phyloP scores from a whole-genome alignment of 345 rosid genomes.

The Cardamine resedifolia region DNA sequence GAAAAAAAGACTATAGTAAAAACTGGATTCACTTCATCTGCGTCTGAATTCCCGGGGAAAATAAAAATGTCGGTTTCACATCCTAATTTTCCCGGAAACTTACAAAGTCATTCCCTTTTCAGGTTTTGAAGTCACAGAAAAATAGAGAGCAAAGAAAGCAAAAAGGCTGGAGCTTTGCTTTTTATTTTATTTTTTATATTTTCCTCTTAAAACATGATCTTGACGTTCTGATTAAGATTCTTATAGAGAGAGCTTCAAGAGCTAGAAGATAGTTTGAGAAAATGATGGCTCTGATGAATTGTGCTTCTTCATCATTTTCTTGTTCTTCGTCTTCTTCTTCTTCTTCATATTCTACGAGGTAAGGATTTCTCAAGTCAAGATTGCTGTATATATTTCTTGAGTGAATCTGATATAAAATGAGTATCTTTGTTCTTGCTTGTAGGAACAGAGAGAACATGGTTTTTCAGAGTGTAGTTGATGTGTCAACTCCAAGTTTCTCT shows the following conservation, averaged over 20 bases:
- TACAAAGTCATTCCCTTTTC: slow-evolving; percentile 24
- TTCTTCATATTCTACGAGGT: slow-evolving; percentile 42
- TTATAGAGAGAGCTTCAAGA: slow-evolving; percentile 6
- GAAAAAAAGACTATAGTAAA: slow-evolving; percentile 25
- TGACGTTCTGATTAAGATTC: slow-evolving; percentile 1
- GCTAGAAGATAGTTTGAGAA: neutral
- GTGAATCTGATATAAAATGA: neutral
- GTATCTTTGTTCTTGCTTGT: neutral
- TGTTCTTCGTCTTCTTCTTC: slow-evolving; percentile 48
- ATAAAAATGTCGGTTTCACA: slow-evolving; percentile 37
- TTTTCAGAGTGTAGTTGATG: slow-evolving; percentile 45
- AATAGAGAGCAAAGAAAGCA: neutral
- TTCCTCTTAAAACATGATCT: slow-evolving; percentile 19
- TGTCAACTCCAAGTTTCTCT: slow-evolving; percentile 48
- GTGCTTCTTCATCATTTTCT: slow-evolving; percentile 47
- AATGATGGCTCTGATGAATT: slow-evolving; percentile 48
- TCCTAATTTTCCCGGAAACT: slow-evolving; percentile 32
- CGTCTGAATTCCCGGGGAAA: slow-evolving; percentile 17
- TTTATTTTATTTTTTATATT: neutral
- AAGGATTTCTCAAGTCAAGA: slow-evolving; percentile 18
- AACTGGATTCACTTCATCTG: neutral
- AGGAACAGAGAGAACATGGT: slow-evolving; percentile 26
- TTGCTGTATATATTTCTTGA: neutral
- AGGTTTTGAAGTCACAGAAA: slow-evolving; percentile 26
- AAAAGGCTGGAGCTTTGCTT: slow-evolving; percentile 22